Evolutionary conservation across 352 stramenopile species (phyloP), one percentile per base, ranked within the genome.

Genomic region (Phytophthora sp.): DNA sequence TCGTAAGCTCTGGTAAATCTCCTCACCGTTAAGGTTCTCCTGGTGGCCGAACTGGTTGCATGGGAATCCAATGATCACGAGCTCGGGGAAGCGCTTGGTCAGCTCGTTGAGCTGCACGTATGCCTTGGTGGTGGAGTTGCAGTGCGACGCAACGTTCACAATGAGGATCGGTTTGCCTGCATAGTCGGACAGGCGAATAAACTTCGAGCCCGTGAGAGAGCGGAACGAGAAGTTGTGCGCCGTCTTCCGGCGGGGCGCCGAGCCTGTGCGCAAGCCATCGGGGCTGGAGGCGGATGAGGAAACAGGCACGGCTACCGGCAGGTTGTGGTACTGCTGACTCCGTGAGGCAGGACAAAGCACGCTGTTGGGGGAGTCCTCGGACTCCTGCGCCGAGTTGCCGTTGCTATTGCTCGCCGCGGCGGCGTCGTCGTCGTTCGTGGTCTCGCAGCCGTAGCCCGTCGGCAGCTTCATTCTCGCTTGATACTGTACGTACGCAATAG

Each of bases 21-120:
- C 84, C 8, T 91, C 82, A 36, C 82, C 77, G 55, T 89, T 86
- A 44, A 93, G 74, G 53, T 93, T 93, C 70, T 93, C 84, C 67
- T 93, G 84, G 63, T 93, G 84, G 11, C 84, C 82, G 50, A 93
- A 93, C 69, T 91, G 84, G 65, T 93, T 93, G 64, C 84, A 93
- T 33, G 84, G 84, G 31, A 80, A 93, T 26, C 82, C 84, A 41
- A 93, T 75, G 57, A 93, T 77, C 44, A 89, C 79, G 13, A 93
- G 72, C 15, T 89, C 76, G 1, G 84, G 84, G 60, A 86, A 91
- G 57, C 70, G 71, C 55, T 69, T 61, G 23, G 77, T 76, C 44
- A 93, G 66, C 15, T 91, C 82, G 50, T 90, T 93, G 12, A 93
- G 74, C 70, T 91, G 79, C 53, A 73, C 24, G 64, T 93, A 93